Evolutionary conservation across 2,329 filamentous ascomycete genomes (phyloP).

Genomic region (Pseudopyricularia cyperi): DNA sequence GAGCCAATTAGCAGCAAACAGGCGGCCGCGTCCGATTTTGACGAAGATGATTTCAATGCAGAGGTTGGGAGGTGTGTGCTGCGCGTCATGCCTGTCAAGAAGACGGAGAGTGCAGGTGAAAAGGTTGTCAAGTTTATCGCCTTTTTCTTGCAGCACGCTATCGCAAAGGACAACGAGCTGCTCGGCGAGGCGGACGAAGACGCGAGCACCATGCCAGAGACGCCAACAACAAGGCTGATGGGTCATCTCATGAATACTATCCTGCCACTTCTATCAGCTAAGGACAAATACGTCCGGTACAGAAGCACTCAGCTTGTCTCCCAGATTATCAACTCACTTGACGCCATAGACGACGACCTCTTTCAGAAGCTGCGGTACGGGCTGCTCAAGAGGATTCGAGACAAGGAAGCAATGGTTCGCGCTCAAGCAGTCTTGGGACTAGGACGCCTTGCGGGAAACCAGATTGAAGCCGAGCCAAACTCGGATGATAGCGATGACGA

Average conservation of each 20-base stretch:
- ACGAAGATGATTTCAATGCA: constrained; percentile 75
- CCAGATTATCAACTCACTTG: constrained; percentile 83
- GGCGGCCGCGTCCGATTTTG: constrained; percentile 49
- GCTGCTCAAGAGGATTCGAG: constrained; percentile 72
- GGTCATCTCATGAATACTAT: constrained; percentile 60
- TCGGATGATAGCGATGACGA: constrained; percentile 56
- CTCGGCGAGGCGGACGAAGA: constrained; percentile 53
- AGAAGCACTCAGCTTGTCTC: constrained; percentile 80
- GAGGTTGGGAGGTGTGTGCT: constrained; percentile 77
- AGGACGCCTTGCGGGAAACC: constrained; percentile 69
- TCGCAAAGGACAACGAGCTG: constrained; percentile 58
- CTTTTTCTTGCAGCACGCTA: constrained; percentile 66
- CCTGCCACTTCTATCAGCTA: constrained; percentile 65
- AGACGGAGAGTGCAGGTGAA: constrained; percentile 80
- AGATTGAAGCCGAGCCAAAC: constrained; percentile 56
- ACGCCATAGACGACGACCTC: constrained; percentile 82
- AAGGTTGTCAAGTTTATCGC: constrained; percentile 75
- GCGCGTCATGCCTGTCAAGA: constrained; percentile 76
- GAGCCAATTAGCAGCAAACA: constrained; percentile 41
- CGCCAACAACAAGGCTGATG: constrained; percentile 69
- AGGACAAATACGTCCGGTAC: constrained; percentile 88
- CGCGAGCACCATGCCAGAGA: constrained; percentile 62
- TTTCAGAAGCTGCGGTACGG: constrained; percentile 72
- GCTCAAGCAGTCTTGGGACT: constrained; percentile 86
- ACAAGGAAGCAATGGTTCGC: constrained; percentile 87